A percentile compares a stretch with the other conserved stretches of the same genome.
Conservation (phyloP, 176 grass and related monocot genomes). For the Triticum turgidum region DNA sequence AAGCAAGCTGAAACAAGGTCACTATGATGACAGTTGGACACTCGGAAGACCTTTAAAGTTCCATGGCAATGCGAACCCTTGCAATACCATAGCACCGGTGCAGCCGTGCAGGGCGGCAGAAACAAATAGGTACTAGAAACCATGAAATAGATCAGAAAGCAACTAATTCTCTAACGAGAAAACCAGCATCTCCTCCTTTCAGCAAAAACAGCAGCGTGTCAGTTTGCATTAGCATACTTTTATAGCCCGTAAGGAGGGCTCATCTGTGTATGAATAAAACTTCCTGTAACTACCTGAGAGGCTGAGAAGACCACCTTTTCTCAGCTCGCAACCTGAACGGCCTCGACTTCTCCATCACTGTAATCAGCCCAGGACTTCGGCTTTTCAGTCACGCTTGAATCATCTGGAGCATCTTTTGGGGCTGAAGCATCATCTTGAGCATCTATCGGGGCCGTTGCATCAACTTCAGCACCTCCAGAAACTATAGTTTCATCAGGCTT, state of each 20-base stretch:
- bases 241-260: conserved; percentile 23
- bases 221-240: conserved; percentile 21
- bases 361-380: conserved; percentile 75
- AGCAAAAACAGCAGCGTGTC: conserved; percentile 17
- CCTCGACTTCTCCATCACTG: conserved; percentile 69
- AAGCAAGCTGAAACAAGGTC: conserved; percentile 28
- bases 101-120: conserved; percentile 13
- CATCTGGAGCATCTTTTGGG: conserved; percentile 36
- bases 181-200: conserved; percentile 23
- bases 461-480: conserved; percentile 41
- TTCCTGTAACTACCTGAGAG: conserved; percentile 19
- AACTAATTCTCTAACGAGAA: conserved; percentile 33
- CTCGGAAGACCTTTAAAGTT: conserved; percentile 11
- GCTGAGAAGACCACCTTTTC: conserved; percentile 8
- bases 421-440: background rate
- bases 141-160: conserved; percentile 23
- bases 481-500: conserved; percentile 29
- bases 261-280: conserved; percentile 32
- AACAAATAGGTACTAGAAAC: conserved; percentile 27
- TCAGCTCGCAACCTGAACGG: conserved; percentile 63
- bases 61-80: background rate
- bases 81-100: background rate
- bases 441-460: background rate
- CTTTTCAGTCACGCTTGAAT: conserved; percentile 38
- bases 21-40: background rate